Evolutionary conservation across 1,139 yeast species (phyloP).

Genomic region (Kodamaea ohmeri): DNA sequence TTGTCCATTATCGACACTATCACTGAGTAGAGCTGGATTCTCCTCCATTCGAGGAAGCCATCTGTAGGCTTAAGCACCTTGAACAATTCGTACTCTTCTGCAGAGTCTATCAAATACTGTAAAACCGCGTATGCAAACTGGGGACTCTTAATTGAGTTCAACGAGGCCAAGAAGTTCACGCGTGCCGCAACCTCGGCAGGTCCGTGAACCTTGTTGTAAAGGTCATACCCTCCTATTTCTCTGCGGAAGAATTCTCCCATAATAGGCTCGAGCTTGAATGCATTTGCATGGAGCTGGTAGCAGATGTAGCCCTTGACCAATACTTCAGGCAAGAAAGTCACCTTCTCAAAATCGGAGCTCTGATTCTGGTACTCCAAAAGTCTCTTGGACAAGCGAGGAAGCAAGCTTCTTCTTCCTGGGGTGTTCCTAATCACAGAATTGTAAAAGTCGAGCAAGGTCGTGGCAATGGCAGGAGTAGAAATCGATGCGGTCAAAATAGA

Average conservation of each 20-base stretch:
- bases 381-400: conserved; percentile 54
- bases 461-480: conserved; percentile 23
- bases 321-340: conserved; percentile 55
- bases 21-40: conserved; percentile 58
- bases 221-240: conserved; percentile 22
- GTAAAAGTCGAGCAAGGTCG: conserved; percentile 36
- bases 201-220: conserved; percentile 59
- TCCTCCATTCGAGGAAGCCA: conserved; percentile 64
- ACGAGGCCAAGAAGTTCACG: conserved; percentile 46
- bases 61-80: conserved; percentile 56
- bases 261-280: conserved; percentile 59
- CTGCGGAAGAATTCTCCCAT: conserved; percentile 52
- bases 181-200: conserved; percentile 56
- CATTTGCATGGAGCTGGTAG: conserved; percentile 54
- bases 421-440: conserved; percentile 49
- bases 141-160: conserved; percentile 33
- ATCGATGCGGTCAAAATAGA: conserved; percentile 20
- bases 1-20: conserved; percentile 38
- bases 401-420: conserved; percentile 63
- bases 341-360: conserved; percentile 32
- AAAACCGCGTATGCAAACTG: conserved; percentile 41
- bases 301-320: conserved; percentile 47
- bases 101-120: conserved; percentile 39
- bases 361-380: conserved; percentile 42
- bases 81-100: conserved; percentile 41